These are phyloP conservation scores for Cladosporium oxysporum DNA, from an alignment of 2,329 filamentous ascomycete species.

Conservation along the genomic window DNA sequence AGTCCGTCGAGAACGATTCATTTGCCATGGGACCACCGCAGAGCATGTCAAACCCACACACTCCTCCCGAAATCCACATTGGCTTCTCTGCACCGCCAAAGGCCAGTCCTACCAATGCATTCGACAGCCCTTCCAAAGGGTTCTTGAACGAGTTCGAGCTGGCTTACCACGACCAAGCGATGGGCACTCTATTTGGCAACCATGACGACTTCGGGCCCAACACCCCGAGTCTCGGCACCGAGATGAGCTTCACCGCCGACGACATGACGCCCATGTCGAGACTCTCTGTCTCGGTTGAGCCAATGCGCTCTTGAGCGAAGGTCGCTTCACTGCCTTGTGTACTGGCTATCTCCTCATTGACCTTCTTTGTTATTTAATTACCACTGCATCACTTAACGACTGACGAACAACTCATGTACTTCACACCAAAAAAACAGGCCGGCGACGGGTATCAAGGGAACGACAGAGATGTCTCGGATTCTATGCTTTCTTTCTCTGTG, in stretches of 20 bases:
- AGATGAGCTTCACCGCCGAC: constrained; percentile 33
- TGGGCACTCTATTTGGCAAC: constrained; percentile 25
- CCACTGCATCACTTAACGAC: background rate
- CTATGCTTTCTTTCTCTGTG: background rate
- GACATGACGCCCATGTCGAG: constrained; percentile 20
- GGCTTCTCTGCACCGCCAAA: constrained; percentile 21
- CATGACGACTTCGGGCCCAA: constrained; percentile 30
- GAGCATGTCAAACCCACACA: constrained; percentile 21
- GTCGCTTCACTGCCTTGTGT: background rate
- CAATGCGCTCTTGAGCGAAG: constrained; percentile 11
- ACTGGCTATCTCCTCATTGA: background rate
- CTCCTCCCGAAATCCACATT: constrained; percentile 16
- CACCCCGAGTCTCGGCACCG: constrained; percentile 33
- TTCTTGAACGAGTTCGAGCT: constrained; percentile 21
- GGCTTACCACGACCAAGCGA: constrained; percentile 25
- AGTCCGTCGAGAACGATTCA: constrained; percentile 20
- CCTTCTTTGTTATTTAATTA: background rate
- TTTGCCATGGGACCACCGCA: constrained; percentile 23
- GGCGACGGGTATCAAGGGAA: background rate
- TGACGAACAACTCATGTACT: background rate
- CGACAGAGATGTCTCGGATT: background rate
- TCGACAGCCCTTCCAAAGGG: constrained; percentile 18
- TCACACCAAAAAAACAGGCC: constrained; percentile 1
- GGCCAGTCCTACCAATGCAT: constrained; percentile 19
- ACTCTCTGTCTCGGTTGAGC: constrained; percentile 12